A percentile compares a stretch with the other conserved stretches of the same genome.
These are phyloP conservation scores for Thalassiosira hispida DNA, from an alignment of 352 stramenopile species.

Conservation along the genomic window DNA sequence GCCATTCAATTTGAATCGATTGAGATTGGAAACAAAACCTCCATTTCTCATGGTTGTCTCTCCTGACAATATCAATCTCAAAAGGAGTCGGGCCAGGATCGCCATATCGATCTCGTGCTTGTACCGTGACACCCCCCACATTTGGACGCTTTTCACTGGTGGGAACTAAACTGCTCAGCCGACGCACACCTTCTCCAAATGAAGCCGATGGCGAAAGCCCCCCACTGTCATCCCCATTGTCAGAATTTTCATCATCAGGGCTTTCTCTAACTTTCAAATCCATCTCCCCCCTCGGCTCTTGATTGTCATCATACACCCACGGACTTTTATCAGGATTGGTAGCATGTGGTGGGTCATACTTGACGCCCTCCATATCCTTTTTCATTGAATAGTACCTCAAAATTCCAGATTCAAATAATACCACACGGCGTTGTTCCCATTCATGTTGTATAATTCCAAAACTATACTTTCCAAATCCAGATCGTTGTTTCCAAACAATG, in stretches of 20 bases:
- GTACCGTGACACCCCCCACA: conserved; percentile 28
- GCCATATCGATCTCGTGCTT: conserved; percentile 11
- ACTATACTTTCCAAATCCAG: conserved; percentile 58
- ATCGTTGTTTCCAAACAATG: conserved; percentile 64
- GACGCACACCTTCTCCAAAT: conserved; percentile 10
- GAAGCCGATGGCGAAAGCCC: neutral
- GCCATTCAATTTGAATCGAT: conserved; percentile 36
- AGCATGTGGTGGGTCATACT: conserved; percentile 33
- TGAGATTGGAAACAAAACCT: conserved; percentile 52
- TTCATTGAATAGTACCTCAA: conserved; percentile 51
- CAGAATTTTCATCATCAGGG: too few species aligned
- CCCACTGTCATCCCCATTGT: conserved; percentile 5
- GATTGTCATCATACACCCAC: conserved; percentile 43
- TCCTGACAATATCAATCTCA: conserved; percentile 46
- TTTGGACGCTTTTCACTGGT: conserved; percentile 19
- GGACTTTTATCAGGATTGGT: conserved; percentile 31
- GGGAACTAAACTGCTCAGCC: conserved; percentile 30
- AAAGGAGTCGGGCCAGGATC: conserved; percentile 47
- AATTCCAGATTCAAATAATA: conserved; percentile 53
- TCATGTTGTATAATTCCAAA: conserved; percentile 51
- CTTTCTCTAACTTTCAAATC: conserved; percentile 23
- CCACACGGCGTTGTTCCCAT: conserved; percentile 56
- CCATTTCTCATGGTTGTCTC: conserved; percentile 45
- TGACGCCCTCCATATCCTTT: conserved; percentile 30
- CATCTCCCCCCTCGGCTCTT: conserved; percentile 50